phyloP scores from a whole-genome alignment of 495 filamentous ascomycete genomes.

The Ascobolus immersus region DNA sequence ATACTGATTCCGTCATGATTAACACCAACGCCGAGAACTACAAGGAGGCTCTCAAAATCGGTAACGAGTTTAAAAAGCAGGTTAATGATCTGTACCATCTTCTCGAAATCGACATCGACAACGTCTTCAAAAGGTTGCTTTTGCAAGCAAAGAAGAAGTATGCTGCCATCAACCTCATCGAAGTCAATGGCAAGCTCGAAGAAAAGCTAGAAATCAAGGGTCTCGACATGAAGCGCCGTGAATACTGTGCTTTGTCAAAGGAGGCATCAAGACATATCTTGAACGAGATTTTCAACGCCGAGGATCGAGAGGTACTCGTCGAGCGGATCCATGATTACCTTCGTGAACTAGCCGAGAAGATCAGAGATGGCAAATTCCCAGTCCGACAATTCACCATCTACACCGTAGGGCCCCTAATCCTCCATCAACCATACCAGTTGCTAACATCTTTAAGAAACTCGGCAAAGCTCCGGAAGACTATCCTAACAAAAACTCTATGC shows the following conservation, averaged over 20 bases:
- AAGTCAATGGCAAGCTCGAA: slow-evolving; percentile 65
- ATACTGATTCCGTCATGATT: slow-evolving; percentile 99
- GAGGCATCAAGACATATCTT: slow-evolving; percentile 74
- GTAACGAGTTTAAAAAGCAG: slow-evolving; percentile 44
- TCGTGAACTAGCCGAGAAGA: slow-evolving; percentile 50
- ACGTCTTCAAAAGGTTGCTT: slow-evolving; percentile 77
- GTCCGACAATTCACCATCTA: slow-evolving; percentile 81
- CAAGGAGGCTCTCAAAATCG: slow-evolving; percentile 24
- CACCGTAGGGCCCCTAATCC: slow-evolving; percentile 28
- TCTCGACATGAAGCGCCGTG: slow-evolving; percentile 86
- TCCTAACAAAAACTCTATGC: slow-evolving; percentile 78
- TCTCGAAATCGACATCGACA: slow-evolving; percentile 94
- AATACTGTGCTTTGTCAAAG: slow-evolving; percentile 85
- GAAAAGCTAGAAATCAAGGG: slow-evolving; percentile 97
- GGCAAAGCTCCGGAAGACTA: slow-evolving; percentile 85
- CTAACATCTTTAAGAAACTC: slow-evolving; percentile 32
- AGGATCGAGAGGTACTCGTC: slow-evolving; percentile 72
- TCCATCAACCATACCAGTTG: not conserved
- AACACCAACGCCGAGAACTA: slow-evolving; percentile 92
- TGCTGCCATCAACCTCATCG: slow-evolving; percentile 79
- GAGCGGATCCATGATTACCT: slow-evolving; percentile 81
- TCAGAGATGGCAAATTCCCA: slow-evolving; percentile 51
- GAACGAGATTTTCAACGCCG: slow-evolving; percentile 76
- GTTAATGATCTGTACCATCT: slow-evolving; percentile 79
- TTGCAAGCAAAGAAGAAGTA: slow-evolving; percentile 99